phyloP scores from a whole-genome alignment of 1,284 basidiomycete species.

The Leccinum subfulvum region DNA sequence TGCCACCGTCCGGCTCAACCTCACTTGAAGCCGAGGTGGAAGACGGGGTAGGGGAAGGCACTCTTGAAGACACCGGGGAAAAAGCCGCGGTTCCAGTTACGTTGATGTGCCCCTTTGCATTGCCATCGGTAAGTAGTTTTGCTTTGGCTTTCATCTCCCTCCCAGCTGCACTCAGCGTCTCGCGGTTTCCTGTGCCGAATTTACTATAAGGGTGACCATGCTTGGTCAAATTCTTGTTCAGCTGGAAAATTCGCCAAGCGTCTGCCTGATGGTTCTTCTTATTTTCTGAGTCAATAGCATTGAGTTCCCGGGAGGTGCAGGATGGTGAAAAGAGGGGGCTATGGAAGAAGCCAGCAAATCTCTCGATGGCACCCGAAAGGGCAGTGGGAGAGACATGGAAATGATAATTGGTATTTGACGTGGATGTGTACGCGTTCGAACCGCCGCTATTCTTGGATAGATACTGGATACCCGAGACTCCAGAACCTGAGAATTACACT shows the following conservation, averaged over 20 bases:
- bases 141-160: conserved; percentile 52
- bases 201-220: conserved; percentile 87
- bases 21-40: conserved; percentile 52
- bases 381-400: conserved; percentile 91
- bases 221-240: conserved; percentile 87
- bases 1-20: conserved; percentile 68
- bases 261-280: conserved; percentile 98
- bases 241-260: conserved; percentile 94
- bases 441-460: conserved; percentile 88
- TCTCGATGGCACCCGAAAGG: conserved; percentile 81
- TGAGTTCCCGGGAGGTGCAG: conserved; percentile 92
- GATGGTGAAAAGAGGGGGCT: conserved; percentile 89
- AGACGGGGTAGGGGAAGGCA: conserved; percentile 64
- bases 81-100: conserved; percentile 34
- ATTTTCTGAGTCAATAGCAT: conserved; percentile 97
- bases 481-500: background rate
- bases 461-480: conserved; percentile 48
- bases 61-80: conserved; percentile 54
- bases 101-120: conserved; percentile 6
- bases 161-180: conserved; percentile 77
- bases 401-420: conserved; percentile 92
- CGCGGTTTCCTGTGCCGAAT: conserved; percentile 91
- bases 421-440: conserved; percentile 94
- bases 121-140: conserved; percentile 30
- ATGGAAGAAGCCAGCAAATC: conserved; percentile 94